Percentiles rank a stretch among this genome's conserved stretches.
Evolutionary conservation across 2,329 filamentous ascomycete species (phyloP).

Genomic region (Ceratocystis harringtonii): DNA sequence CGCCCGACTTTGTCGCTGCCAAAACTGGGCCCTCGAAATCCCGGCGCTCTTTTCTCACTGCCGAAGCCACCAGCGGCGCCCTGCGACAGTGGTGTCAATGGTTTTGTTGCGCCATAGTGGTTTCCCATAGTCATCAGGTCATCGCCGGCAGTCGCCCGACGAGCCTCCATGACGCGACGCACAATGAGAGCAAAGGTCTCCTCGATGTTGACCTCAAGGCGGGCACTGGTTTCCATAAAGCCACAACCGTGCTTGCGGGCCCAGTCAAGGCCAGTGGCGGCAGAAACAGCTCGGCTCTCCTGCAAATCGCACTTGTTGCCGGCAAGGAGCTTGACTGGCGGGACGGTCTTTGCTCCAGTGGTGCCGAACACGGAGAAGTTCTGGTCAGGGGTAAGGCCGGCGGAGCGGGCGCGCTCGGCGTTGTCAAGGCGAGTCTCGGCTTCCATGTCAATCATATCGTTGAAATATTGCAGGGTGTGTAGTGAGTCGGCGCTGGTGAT

Average conservation of each 20-base stretch:
- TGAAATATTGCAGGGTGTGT: conserved; percentile 60
- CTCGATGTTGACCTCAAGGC: conserved; percentile 76
- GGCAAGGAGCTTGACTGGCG: conserved; percentile 68
- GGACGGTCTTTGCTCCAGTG: conserved; percentile 36
- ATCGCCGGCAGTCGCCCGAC: conserved; percentile 36
- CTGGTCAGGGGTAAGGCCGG: conserved; percentile 25
- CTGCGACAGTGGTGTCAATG: conserved; percentile 37
- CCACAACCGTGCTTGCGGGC: conserved; percentile 56
- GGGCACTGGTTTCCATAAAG: conserved; percentile 80
- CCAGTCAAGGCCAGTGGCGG: conserved; percentile 61
- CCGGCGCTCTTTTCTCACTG: conserved; percentile 33
- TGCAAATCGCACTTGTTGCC: conserved; percentile 79
- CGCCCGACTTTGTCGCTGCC: conserved; percentile 31
- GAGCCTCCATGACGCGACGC: conserved; percentile 44
- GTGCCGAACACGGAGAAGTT: conserved; percentile 23
- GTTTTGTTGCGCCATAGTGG: conserved; percentile 42
- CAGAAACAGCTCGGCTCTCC: conserved; percentile 51
- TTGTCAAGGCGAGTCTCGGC: conserved; percentile 53
- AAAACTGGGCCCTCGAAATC: conserved; percentile 31
- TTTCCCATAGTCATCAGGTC: conserved; percentile 24
- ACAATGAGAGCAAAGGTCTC: conserved; percentile 68
- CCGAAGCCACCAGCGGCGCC: conserved; percentile 22
- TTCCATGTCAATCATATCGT: conserved; percentile 73
- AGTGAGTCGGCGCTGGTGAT: conserved; percentile 58
- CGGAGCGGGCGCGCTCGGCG: conserved; percentile 36